Base-by-base conservation (phyloP, 441 rosid genomes). In the Euphorbia schlechtendalii region DNA sequence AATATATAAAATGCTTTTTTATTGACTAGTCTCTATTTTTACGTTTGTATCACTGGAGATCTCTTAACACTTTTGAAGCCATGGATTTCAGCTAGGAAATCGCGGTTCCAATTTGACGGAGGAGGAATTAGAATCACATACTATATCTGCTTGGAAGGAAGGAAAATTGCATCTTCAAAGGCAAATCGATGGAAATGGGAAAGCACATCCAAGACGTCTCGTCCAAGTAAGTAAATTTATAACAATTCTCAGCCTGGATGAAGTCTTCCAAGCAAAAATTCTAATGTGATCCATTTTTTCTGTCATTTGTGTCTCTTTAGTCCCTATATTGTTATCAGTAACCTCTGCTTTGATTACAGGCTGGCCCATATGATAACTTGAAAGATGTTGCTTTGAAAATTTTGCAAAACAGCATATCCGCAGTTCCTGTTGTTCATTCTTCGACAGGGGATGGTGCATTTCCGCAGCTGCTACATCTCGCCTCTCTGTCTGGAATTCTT, bases 121-220 rank as follows among this genome's bases (percentile, higher is more conserved):
- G 80, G 90, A 85, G 77, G 88, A 85, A 73, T 79, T 85, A 22
- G 90, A 85, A 62, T 81, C 84, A 1, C 90, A 83, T 74, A 76
- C 86, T 32, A 85, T 85, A 66, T 82, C 88, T 15, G 90, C 90
- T 36, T 85, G 90, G 90, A 85, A 85, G 67, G 87, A 81, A 71
- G 84, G 83, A 22, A 83, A 82, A 69, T 68, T 76, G 36, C 75
- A 77, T 71, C 71, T 83, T 66, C 78, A 46, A 46, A 74, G 81
- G 71, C 86, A 81, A 68, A 55, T 81, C 59, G 88, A 83, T 76
- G 81, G 75, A 18, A 70, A 66, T 36, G 81, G 76, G 43, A 76
- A 77, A 71, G 71, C 81, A 64, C 66, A 69, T 71, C 38, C 86
- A 61, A 77, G 77, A 57, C 73, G 40, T 61, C 86, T 85, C 12